A percentile compares a stretch with the other conserved stretches of the same genome.
Evolutionary conservation across 176 grass and related monocot genomes (phyloP).

Genomic region (Triticum timopheevii): DNA sequence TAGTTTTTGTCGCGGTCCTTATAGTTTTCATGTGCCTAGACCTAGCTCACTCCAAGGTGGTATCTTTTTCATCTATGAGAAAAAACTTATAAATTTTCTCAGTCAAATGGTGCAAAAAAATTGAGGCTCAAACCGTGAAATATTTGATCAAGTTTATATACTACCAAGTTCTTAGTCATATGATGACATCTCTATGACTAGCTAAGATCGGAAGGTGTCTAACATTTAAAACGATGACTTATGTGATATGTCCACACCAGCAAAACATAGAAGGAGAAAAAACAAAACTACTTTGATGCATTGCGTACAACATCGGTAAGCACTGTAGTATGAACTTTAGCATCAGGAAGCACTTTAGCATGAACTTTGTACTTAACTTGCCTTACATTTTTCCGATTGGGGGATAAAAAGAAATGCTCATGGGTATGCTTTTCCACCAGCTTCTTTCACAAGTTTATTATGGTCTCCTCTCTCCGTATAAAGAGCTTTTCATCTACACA

Average conservation of each 20-base stretch:
- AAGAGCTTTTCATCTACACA: background rate
- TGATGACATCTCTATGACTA: background rate
- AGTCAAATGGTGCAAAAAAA: no score
- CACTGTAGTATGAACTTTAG: background rate
- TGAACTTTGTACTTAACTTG: conserved; percentile 23
- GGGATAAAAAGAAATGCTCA: background rate
- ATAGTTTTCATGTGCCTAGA: no score
- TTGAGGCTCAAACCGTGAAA: no score
- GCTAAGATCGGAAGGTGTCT: background rate
- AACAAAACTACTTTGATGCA: background rate
- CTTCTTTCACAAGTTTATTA: conserved; percentile 38
- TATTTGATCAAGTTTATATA: no score
- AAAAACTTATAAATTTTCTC: no score
- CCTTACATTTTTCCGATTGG: conserved; percentile 5
- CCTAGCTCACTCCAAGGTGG: no score
- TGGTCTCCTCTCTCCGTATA: background rate
- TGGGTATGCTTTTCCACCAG: conserved; percentile 16
- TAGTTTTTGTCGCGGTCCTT: no score
- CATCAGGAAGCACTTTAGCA: background rate
- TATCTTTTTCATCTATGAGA: no score
- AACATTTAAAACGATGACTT: conserved; percentile 23
- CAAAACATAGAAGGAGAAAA: background rate
- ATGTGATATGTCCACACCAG: background rate
- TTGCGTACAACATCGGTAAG: background rate
- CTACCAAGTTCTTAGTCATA: no score